phyloP scores from a whole-genome alignment of 352 stramenopile species.

The Thalassiosira hispida region DNA sequence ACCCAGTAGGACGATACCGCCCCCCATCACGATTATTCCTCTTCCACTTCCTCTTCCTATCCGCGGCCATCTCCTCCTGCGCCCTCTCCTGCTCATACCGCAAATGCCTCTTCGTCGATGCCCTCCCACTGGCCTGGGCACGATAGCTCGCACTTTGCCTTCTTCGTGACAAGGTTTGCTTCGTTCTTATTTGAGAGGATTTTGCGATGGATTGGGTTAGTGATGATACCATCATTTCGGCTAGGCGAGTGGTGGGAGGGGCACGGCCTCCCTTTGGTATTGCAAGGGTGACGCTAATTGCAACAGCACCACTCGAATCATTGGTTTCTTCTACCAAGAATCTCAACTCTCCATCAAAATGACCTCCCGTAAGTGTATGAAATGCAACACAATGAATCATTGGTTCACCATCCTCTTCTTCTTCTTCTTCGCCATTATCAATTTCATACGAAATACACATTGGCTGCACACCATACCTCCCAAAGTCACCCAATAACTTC shows the following conservation, averaged over 20 bases:
- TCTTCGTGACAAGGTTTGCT: slow-evolving; percentile 59
- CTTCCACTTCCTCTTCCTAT: slow-evolving; percentile 78
- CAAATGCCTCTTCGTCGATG: slow-evolving; percentile 61
- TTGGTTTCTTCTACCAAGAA: slow-evolving; percentile 56
- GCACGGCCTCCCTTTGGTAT: slow-evolving; percentile 61
- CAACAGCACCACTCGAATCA: slow-evolving; percentile 17
- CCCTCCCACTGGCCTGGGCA: slow-evolving; percentile 41
- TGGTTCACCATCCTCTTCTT: slow-evolving; percentile 25
- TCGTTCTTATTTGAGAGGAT: slow-evolving; percentile 55
- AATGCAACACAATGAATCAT: slow-evolving; percentile 44
- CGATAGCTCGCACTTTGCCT: slow-evolving; percentile 65
- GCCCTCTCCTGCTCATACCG: slow-evolving; percentile 67
- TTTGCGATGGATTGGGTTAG: slow-evolving; percentile 50
- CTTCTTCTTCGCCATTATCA: slow-evolving; percentile 46
- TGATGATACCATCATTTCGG: slow-evolving; percentile 52
- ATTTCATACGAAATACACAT: slow-evolving; percentile 62
- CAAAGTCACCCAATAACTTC: slow-evolving; percentile 64
- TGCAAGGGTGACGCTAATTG: slow-evolving; percentile 53
- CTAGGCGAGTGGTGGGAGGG: slow-evolving; percentile 42
- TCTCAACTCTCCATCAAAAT: slow-evolving; percentile 78
- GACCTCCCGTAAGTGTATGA: slow-evolving; percentile 67
- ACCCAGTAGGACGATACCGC: slow-evolving; percentile 73
- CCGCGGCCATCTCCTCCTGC: slow-evolving; percentile 80
- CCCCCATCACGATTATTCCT: slow-evolving; percentile 76
- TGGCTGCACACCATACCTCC: slow-evolving; percentile 68